These are phyloP conservation scores for Kodamaea alishanica DNA, from an alignment of 1,139 yeast genomes.

Conservation along the genomic window DNA sequence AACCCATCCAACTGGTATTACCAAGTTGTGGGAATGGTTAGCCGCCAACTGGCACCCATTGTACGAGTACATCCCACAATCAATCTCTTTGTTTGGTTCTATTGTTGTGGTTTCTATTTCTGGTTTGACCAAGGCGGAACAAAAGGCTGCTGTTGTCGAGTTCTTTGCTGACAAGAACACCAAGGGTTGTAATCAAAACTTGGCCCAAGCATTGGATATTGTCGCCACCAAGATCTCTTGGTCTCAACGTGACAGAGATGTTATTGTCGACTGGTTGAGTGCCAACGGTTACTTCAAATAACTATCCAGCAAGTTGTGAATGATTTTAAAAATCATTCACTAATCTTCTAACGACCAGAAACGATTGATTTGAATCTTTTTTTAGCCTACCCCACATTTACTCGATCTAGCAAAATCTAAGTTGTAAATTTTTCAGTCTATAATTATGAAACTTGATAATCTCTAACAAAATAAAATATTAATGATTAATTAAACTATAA, in stretches of 20 bases:
- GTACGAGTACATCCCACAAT: slow-evolving; percentile 70
- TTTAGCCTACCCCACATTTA: too few species aligned
- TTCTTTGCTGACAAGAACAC: slow-evolving; percentile 63
- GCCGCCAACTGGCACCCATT: slow-evolving; percentile 70
- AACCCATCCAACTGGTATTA: slow-evolving; percentile 58
- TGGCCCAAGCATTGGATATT: slow-evolving; percentile 69
- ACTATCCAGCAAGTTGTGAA: slow-evolving; percentile 8
- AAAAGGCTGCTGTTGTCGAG: slow-evolving; percentile 51
- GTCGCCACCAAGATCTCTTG: slow-evolving; percentile 60
- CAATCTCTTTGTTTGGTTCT: slow-evolving; percentile 71
- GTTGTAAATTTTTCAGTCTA: too few species aligned
- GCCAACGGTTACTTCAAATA: slow-evolving; percentile 39
- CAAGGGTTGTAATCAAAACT: slow-evolving; percentile 69
- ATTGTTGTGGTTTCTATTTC: slow-evolving; percentile 61
- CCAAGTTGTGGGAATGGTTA: slow-evolving; percentile 74
- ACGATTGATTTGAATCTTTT: too few species aligned
- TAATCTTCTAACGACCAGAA: too few species aligned
- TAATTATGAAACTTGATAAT: too few species aligned
- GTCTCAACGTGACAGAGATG: slow-evolving; percentile 59
- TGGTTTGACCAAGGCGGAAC: slow-evolving; percentile 61
- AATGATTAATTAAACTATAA: too few species aligned
- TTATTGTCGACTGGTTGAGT: slow-evolving; percentile 52
- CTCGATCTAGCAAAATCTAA: too few species aligned
- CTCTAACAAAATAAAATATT: too few species aligned
- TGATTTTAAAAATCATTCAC: not conserved